phyloP scores from a whole-genome alignment of 306 rosid genomes.

The Hippophae gyantsensis region DNA sequence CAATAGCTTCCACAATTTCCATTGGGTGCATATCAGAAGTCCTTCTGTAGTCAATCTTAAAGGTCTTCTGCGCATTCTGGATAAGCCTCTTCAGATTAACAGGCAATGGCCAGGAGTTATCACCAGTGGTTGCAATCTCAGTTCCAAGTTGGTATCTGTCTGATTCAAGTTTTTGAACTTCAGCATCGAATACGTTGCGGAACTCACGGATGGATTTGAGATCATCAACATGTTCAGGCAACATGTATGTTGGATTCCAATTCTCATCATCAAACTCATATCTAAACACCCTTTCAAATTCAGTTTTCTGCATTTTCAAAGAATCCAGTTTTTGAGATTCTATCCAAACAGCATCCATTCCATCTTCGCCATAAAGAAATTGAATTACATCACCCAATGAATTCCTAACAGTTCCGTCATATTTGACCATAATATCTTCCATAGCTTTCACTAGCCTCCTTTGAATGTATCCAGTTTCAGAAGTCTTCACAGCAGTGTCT shows the following conservation, averaged over 20 bases:
- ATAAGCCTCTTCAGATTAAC: slow-evolving; percentile 94
- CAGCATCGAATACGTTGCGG: slow-evolving; percentile 94
- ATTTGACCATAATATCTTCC: slow-evolving; percentile 99
- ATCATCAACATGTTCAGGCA: slow-evolving; percentile 90
- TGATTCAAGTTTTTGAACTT: slow-evolving; percentile 78
- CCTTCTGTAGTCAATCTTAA: slow-evolving; percentile 87
- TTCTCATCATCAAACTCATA: slow-evolving; percentile 87
- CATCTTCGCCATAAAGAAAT: slow-evolving; percentile 97
- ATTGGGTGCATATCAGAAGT: slow-evolving; percentile 98
- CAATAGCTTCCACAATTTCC: slow-evolving; percentile 99
- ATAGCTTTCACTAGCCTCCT: slow-evolving; percentile 97
- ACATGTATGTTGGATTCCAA: slow-evolving; percentile 95
- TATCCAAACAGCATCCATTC: slow-evolving; percentile 99
- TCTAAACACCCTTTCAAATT: slow-evolving; percentile 69
- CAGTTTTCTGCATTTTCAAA: slow-evolving; percentile 77
- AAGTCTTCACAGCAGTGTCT: slow-evolving; percentile 97
- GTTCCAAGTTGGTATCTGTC: slow-evolving; percentile 82
- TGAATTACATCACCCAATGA: slow-evolving; percentile 97
- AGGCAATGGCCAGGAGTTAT: slow-evolving; percentile 84
- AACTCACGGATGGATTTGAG: slow-evolving; percentile 91
- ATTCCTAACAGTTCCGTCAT: slow-evolving; percentile 97
- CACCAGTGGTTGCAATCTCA: slow-evolving; percentile 80
- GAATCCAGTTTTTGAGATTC: slow-evolving; percentile 95
- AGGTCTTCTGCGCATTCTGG: slow-evolving; percentile 95
- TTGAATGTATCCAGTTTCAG: slow-evolving; percentile 98